phyloP scores from a whole-genome alignment of 805 yeast species.

The Yarrowia porcina region DNA sequence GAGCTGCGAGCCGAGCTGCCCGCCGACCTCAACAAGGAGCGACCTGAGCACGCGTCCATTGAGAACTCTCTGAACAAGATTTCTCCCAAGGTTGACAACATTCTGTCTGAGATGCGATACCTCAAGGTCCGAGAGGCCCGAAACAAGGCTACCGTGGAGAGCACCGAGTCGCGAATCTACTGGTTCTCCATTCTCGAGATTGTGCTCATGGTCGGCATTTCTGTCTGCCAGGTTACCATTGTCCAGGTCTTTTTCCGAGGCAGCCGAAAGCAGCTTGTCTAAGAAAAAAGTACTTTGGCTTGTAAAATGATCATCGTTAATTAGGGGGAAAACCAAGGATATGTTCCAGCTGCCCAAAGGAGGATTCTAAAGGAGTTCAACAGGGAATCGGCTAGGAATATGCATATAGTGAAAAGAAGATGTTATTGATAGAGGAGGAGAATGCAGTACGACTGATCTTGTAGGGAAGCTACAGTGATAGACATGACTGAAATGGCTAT shows the following conservation, averaged over 20 bases:
- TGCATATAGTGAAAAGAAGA: not conserved
- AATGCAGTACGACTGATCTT: no score
- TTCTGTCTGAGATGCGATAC: constrained; percentile 51
- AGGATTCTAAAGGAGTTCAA: not conserved
- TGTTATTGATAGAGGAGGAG: not conserved
- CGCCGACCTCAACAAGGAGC: constrained; percentile 33
- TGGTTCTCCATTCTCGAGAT: constrained; percentile 73
- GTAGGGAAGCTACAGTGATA: no score
- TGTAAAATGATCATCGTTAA: not conserved
- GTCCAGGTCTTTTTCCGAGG: constrained; percentile 72
- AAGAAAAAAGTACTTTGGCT: no score
- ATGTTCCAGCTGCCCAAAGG: not conserved
- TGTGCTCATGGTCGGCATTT: constrained; percentile 70
- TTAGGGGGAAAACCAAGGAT: not conserved
- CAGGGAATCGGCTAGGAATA: not conserved
- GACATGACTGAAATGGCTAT: no score
- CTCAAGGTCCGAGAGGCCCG: constrained; percentile 88
- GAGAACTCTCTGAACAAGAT: constrained; percentile 36
- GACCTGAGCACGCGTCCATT: constrained; percentile 34
- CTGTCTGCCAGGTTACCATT: constrained; percentile 69
- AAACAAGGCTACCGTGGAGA: constrained; percentile 81
- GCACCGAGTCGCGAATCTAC: constrained; percentile 74
- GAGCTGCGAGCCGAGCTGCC: constrained; percentile 63
- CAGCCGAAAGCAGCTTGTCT: constrained; percentile 23
- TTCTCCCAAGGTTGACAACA: constrained; percentile 38